Conservation (phyloP, 306 rosid genomes). For the Quillaja saponaria region DNA sequence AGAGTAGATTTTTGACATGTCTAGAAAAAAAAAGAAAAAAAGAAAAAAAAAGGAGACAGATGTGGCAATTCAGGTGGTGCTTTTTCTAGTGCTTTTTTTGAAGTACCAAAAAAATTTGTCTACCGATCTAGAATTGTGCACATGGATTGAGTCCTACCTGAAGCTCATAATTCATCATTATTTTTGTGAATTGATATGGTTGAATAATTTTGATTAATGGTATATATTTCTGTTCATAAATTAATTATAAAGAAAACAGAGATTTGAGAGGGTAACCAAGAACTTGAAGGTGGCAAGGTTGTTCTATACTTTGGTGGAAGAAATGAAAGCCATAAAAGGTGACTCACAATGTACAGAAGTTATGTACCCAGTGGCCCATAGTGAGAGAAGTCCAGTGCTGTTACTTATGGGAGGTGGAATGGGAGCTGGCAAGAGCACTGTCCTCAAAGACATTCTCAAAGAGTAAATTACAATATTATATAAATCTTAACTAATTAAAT, state of each 20-base stretch:
- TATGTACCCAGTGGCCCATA: constrained; percentile 52
- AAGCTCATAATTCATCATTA: background rate
- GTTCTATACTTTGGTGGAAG: constrained; percentile 76
- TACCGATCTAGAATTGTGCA: too few relatives aligned
- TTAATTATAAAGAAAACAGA: constrained; percentile 48
- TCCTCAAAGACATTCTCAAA: constrained; percentile 74
- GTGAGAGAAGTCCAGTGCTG: constrained; percentile 76
- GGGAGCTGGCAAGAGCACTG: constrained; percentile 99
- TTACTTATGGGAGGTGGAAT: constrained; percentile 96
- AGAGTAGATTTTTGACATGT: too few relatives aligned
- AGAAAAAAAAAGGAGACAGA: too few relatives aligned
- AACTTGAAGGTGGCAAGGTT: constrained; percentile 60
- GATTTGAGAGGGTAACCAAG: constrained; percentile 63
- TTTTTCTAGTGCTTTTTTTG: too few relatives aligned
- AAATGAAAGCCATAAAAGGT: constrained; percentile 62
- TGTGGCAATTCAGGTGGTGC: too few relatives aligned
- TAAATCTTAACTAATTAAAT: too few relatives aligned
- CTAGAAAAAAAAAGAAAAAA: too few relatives aligned
- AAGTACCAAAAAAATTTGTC: too few relatives aligned
- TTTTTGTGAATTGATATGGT: too few relatives aligned
- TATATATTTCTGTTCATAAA: background rate
- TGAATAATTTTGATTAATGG: too few relatives aligned
- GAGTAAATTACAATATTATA: too few relatives aligned
- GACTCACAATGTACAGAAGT: constrained; percentile 44
- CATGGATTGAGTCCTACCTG: too few relatives aligned